Percentiles rank a stretch among this genome's conserved stretches.
phyloP scores from a whole-genome alignment of 2,329 filamentous ascomycete species.

The Cercospora sp. region DNA sequence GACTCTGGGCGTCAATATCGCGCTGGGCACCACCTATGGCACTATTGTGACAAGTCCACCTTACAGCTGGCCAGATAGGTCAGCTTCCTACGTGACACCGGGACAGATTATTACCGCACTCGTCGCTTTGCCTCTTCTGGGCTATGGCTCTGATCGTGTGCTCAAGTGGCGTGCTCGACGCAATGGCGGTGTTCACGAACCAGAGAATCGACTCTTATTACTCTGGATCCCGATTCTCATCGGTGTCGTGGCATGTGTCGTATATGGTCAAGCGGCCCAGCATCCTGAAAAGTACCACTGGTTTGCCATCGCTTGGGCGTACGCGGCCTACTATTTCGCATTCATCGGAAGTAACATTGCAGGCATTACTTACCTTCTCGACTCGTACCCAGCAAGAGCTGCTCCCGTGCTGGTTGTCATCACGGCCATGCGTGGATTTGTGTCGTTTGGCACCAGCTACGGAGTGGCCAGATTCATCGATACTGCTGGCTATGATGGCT shows the following conservation, averaged over 20 bases:
- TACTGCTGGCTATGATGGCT: slow-evolving; percentile 37
- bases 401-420: slow-evolving; percentile 49
- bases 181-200: slow-evolving; percentile 45
- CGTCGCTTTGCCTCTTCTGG: slow-evolving; percentile 43
- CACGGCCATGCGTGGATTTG: slow-evolving; percentile 49
- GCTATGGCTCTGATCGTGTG: slow-evolving; percentile 43
- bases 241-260: slow-evolving; percentile 41
- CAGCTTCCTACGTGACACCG: slow-evolving; percentile 40
- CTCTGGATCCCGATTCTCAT: slow-evolving; percentile 42
- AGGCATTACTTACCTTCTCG: slow-evolving; percentile 48
- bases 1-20: slow-evolving; percentile 46
- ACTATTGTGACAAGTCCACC: slow-evolving; percentile 39
- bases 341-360: slow-evolving; percentile 49
- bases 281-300: slow-evolving; percentile 30
- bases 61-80: slow-evolving; percentile 41
- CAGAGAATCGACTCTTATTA: slow-evolving; percentile 43
- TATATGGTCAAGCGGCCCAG: slow-evolving; percentile 40
- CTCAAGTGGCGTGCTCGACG: slow-evolving; percentile 41
- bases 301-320: slow-evolving; percentile 30
- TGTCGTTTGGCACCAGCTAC: slow-evolving; percentile 48
- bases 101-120: slow-evolving; percentile 45
- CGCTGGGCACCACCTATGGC: slow-evolving; percentile 47
- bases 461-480: slow-evolving; percentile 41
- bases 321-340: slow-evolving; percentile 36
- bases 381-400: slow-evolving; percentile 47